These are phyloP conservation scores for Penicillium sp. DNA, from an alignment of 2,329 filamentous ascomycete genomes.

Conservation along the genomic window DNA sequence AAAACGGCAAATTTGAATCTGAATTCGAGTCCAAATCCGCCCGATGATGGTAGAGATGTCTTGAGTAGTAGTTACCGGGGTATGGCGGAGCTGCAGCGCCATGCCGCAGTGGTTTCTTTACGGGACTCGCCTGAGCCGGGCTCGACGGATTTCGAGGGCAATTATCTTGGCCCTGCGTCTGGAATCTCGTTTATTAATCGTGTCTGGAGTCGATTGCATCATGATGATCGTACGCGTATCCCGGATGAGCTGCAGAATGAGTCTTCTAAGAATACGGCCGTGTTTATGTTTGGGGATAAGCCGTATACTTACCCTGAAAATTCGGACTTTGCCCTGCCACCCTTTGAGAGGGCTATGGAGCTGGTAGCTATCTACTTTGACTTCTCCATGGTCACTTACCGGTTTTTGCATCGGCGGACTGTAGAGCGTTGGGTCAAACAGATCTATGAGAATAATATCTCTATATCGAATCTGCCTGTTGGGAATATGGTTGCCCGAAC, in stretches of 20 bases:
- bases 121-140: constrained; percentile 48
- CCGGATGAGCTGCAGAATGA: constrained; percentile 31
- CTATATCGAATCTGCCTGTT: constrained; percentile 38
- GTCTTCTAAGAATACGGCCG: constrained; percentile 42
- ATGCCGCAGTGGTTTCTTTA: constrained; percentile 16
- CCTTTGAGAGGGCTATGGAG: constrained; percentile 41
- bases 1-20: background rate
- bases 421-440: constrained; percentile 50
- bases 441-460: constrained; percentile 41
- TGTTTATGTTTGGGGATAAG: constrained; percentile 53
- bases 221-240: constrained; percentile 48
- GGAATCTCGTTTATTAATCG: constrained; percentile 60
- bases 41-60: background rate
- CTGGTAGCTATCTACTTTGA: constrained; percentile 59
- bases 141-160: constrained; percentile 53
- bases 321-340: constrained; percentile 39
- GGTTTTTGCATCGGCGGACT: constrained; percentile 57
- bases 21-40: background rate
- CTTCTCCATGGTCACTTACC: constrained; percentile 60
- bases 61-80: background rate
- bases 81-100: background rate
- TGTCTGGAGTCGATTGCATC: constrained; percentile 64
- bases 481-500: constrained; percentile 47
- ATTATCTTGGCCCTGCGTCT: constrained; percentile 57
- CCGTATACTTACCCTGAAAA: constrained; percentile 45